Evolutionary conservation across 371 early-diverging fungal species (phyloP).

Genomic region (Entomophthora muscae): DNA sequence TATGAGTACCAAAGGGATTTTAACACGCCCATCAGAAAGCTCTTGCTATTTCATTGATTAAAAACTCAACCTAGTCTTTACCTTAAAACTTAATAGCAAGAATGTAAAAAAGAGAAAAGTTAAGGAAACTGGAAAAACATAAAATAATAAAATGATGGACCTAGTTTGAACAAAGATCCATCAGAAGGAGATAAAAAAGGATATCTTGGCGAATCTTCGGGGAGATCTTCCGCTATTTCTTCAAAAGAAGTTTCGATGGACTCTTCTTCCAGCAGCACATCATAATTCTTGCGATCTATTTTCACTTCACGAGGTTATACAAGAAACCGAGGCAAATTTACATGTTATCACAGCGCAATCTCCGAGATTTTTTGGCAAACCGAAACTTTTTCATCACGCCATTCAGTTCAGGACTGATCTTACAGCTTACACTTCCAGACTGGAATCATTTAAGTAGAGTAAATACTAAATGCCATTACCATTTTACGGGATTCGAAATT

Average conservation of each 20-base stretch:
- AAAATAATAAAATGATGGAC: no score
- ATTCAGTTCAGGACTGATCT: background rate
- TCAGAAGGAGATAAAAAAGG: background rate
- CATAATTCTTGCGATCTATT: background rate
- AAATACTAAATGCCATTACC: background rate
- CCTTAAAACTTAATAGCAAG: slow-evolving; percentile 2
- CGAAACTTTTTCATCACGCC: slow-evolving; percentile 5
- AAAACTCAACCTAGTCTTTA: background rate
- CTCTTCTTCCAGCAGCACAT: background rate
- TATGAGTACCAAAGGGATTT: slow-evolving; percentile 4
- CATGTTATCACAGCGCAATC: background rate
- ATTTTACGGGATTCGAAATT: no score
- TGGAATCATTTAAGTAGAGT: background rate
- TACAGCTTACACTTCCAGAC: background rate
- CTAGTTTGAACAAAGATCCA: background rate
- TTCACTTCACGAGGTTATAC: background rate
- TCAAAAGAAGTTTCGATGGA: background rate
- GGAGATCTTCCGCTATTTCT: slow-evolving; percentile 3
- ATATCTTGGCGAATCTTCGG: slow-evolving; percentile 8
- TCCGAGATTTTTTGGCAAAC: slow-evolving; percentile 7
- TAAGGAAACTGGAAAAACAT: no score
- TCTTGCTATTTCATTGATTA: background rate
- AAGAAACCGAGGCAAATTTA: no score
- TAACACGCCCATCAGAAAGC: slow-evolving; percentile 5
- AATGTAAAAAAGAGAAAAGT: slow-evolving; percentile 3